Evolutionary conservation across 2,329 filamentous ascomycete genomes (phyloP), one percentile per base, ranked within the genome.

Genomic region (Epicoccum nigrum): DNA sequence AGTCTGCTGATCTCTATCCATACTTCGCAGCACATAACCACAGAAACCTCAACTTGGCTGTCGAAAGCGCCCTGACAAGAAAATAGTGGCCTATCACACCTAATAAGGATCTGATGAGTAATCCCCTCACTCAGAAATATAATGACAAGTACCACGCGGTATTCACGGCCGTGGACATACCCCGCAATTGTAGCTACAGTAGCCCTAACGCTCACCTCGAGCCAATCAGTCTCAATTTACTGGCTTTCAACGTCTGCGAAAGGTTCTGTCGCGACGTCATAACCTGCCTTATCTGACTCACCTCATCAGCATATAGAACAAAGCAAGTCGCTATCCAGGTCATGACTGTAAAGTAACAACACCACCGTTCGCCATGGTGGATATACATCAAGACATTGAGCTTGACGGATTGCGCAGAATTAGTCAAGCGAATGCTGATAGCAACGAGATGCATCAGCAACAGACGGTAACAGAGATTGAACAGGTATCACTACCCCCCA

Each of bases 391-490:
- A 44, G 43, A 21, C 2, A 32, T 35, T 12, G 38, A 52, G n/a
- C 28, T 52, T 12, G 33, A 44, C 16, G 20, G 39, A 20, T 2
- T 34, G 20, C 30, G 25, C 9, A 28, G 17, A n/a, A 19, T n/a
- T 4, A 27, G 9, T 35, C 28, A 21, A 13, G n/a, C 8, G 30
- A 13, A 35, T 13, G 7, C 12, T 9, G 9, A n/a, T 21, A 4
- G 25, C 15, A 35, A 20, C 30, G 21, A 38, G 19, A 39, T 21
- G 15, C 45, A 41, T 23, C 32, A 51, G n/a, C 51, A 54, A 20
- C 19, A 39, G 7, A 42, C 20, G 12, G 20, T 43, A 13, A 50
- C 33, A 16, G 59, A 59, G 31, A 63, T 61, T 20, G 57, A 64
- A 37, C 58, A 60, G 30, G 16, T 30, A 5, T 39, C 45, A 16